Conservation (phyloP, 1,139 yeast genomes). For the Hanseniaspora uvarum region DNA sequence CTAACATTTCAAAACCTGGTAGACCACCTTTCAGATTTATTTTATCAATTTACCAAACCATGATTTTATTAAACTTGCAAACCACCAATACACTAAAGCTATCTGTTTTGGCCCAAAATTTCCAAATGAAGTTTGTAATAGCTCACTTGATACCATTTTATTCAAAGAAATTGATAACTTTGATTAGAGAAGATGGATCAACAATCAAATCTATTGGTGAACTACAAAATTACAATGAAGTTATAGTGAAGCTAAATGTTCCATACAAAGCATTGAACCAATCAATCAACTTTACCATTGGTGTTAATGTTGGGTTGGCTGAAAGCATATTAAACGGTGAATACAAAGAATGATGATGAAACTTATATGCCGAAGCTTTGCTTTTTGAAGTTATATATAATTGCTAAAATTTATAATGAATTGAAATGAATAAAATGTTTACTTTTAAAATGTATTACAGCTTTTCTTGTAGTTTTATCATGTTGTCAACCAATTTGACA, state of each 20-base stretch:
- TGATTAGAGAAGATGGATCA: conserved; percentile 43
- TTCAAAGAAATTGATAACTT: conserved; percentile 61
- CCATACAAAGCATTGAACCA: conserved; percentile 81
- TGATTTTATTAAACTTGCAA: conserved; percentile 73
- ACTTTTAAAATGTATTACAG: background rate
- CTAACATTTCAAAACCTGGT: conserved; percentile 73
- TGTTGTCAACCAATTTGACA: conserved; percentile 9
- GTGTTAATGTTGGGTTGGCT: conserved; percentile 57
- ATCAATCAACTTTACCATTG: conserved; percentile 74
- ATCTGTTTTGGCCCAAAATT: conserved; percentile 56
- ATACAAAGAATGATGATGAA: background rate
- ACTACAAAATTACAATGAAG: conserved; percentile 1
- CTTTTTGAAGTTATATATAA: background rate
- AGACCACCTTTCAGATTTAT: conserved; percentile 75
- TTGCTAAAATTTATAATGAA: background rate
- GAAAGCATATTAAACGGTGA: conserved; percentile 17
- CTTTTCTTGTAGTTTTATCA: conserved; percentile 5
- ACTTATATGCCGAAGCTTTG: background rate
- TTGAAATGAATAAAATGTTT: background rate
- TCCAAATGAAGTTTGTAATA: conserved; percentile 55
- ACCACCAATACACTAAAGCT: conserved; percentile 49
- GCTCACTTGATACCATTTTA: conserved; percentile 70
- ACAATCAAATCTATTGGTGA: conserved; percentile 34
- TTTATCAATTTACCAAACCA: conserved; percentile 77
- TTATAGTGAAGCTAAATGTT: conserved; percentile 51